Conservation (phyloP, 1,139 yeast species). For the Kodamaea plutei region DNA sequence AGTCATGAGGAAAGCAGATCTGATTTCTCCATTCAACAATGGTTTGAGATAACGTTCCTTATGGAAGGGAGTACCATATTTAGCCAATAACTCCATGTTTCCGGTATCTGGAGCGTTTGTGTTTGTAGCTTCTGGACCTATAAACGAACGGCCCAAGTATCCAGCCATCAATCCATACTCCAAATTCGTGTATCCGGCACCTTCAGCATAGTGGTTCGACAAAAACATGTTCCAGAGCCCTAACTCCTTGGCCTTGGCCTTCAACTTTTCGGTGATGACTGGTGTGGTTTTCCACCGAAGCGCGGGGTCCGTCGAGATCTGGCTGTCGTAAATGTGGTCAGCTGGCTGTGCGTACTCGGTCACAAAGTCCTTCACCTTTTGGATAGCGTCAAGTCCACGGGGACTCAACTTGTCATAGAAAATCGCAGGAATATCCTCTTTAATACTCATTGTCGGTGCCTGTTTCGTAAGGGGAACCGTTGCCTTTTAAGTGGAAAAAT, state of each 20-base stretch:
- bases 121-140: conserved; percentile 64
- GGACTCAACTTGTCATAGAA: conserved; percentile 44
- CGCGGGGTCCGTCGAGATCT: conserved; percentile 37
- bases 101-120: conserved; percentile 74
- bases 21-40: conserved; percentile 53
- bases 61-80: conserved; percentile 53
- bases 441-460: conserved; percentile 25
- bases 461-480: neutral
- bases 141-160: conserved; percentile 54
- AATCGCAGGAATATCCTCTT: conserved; percentile 43
- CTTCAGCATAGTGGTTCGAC: conserved; percentile 50
- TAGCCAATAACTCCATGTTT: conserved; percentile 65
- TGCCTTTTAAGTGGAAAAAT: too few relatives aligned
- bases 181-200: conserved; percentile 61
- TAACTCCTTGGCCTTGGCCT: conserved; percentile 49
- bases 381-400: conserved; percentile 49
- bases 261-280: conserved; percentile 48
- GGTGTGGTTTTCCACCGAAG: conserved; percentile 52
- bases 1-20: conserved; percentile 71
- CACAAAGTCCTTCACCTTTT: conserved; percentile 49
- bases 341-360: conserved; percentile 61
- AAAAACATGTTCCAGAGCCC: conserved; percentile 69
- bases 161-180: conserved; percentile 73
- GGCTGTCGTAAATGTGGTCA: conserved; percentile 40
- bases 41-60: conserved; percentile 54